Evolutionary conservation across 169 alveolate species (phyloP), one percentile per base, ranked within the genome.

Genomic region (Babesia ovis): DNA sequence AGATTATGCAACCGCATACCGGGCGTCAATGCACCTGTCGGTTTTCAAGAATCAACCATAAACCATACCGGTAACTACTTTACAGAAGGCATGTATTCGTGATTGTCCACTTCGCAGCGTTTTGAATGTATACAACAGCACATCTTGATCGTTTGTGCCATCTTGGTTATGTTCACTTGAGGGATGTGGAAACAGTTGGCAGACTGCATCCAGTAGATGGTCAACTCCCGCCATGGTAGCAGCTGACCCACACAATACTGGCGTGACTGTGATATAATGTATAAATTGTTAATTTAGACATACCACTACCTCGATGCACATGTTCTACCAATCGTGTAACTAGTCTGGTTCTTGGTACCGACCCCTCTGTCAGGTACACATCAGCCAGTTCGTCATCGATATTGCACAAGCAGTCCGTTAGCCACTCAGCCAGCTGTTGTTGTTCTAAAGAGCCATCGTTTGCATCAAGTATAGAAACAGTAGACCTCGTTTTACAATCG

Each of bases 221-320:
- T 51, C 66, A 25, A 73, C 67, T 41, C 83, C 83, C 18, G 55
- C 50, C 25, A 25, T n/a, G 48, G 67, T 64, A 35, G 59, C 45
- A n/a, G 83, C 83, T 14, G 83, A 73, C 4, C 83, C 83, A 45
- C 72, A 59, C 32, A 59, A 18, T 11, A 73, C 83, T n/a, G 83
- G 83, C 8, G 59, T 39, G 11, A 68, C 79, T 68, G 32, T 23
- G 1, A 20, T 5, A 9, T 1, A 5, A 29, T 22, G 18, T 64
- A 46, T 58, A 0, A 12, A 0, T 20, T 16, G 22, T 2, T 0
- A n/a, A 9, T n/a, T 3, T 16, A 45, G 9, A 25, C 12, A 35
- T 51, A 68, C 79, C 68, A 12, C 4, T 55, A 9, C 59, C 55
- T 1, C 27, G 23, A 4, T 37, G 54, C 9, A 68, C 66, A 32